These are phyloP conservation scores for Termitomyces sp. DNA, from an alignment of 768 basidiomycete genomes.

Conservation along the genomic window DNA sequence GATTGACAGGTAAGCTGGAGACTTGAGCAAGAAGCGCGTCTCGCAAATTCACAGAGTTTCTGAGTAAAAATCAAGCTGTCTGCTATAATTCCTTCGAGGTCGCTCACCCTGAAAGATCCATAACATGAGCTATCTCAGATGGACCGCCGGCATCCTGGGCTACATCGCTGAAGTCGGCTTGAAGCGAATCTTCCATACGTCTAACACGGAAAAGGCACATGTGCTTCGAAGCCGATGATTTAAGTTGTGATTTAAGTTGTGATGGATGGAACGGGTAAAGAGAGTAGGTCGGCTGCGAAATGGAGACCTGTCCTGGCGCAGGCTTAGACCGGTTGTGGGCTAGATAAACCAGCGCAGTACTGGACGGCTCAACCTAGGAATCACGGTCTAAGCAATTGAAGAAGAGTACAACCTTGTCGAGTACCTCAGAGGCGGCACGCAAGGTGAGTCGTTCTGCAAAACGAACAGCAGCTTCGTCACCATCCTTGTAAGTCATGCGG, in stretches of 20 bases:
- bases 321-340: conserved; percentile 17
- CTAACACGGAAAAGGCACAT: conserved; percentile 53
- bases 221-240: conserved; percentile 42
- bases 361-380: conserved; percentile 8
- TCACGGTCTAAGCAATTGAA: neutral
- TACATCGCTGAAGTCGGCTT: conserved; percentile 27
- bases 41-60: conserved; percentile 9
- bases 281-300: conserved; percentile 44
- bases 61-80: neutral
- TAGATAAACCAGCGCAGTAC: conserved; percentile 11
- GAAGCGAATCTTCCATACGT: conserved; percentile 58
- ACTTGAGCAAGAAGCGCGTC: conserved; percentile 6
- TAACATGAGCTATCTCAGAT: conserved; percentile 24
- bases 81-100: neutral
- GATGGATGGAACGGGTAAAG: conserved; percentile 62
- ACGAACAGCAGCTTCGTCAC: conserved; percentile 29
- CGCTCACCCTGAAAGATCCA: conserved; percentile 30
- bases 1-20: neutral
- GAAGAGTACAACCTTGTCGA: no score
- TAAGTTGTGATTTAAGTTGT: conserved; percentile 38
- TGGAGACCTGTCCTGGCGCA: conserved; percentile 16
- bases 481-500: conserved; percentile 45
- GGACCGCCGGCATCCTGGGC: conserved; percentile 33
- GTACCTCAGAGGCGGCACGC: conserved; percentile 52
- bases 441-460: conserved; percentile 49